Conservation (phyloP, 805 yeast species). For the Saccharomycopsis lassenensis region DNA sequence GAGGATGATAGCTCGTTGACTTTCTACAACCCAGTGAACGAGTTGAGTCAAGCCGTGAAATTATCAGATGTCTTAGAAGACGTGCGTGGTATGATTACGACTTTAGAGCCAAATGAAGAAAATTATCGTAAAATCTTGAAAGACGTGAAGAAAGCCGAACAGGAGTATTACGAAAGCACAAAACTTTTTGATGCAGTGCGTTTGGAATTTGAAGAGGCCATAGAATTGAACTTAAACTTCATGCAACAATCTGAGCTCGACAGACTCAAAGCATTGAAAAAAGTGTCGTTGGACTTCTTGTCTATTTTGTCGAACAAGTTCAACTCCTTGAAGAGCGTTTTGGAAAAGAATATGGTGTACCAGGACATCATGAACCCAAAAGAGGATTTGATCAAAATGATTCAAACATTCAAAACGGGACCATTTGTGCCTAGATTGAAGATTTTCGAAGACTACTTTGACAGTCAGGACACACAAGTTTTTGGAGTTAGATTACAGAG, state of each 20-base stretch:
- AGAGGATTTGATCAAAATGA: slow-evolving; percentile 52
- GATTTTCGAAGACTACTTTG: slow-evolving; percentile 71
- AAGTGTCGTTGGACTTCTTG: slow-evolving; percentile 62
- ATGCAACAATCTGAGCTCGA: slow-evolving; percentile 80
- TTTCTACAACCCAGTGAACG: slow-evolving; percentile 8
- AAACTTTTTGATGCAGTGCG: slow-evolving; percentile 51
- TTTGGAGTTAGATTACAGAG: slow-evolving; percentile 73
- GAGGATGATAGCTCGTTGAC: slow-evolving; percentile 17
- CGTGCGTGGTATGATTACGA: slow-evolving; percentile 15
- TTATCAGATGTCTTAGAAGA: slow-evolving; percentile 17
- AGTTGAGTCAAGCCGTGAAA: slow-evolving; percentile 5
- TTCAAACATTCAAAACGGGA: slow-evolving; percentile 65
- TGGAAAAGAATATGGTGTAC: slow-evolving; percentile 49
- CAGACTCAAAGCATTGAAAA: slow-evolving; percentile 64
- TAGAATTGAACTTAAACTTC: slow-evolving; percentile 61
- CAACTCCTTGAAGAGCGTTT: slow-evolving; percentile 42
- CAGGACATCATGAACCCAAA: slow-evolving; percentile 67
- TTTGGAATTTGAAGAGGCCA: slow-evolving; percentile 62
- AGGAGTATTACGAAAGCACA: slow-evolving; percentile 42
- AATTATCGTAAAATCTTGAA: slow-evolving; percentile 39
- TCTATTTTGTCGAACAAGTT: slow-evolving; percentile 54
- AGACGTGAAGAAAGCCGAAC: slow-evolving; percentile 51
- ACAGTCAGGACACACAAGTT: slow-evolving; percentile 49
- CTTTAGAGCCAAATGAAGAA: slow-evolving; percentile 19
- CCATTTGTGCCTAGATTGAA: slow-evolving; percentile 60